Conservation (phyloP, 805 yeast genomes). For the Ogataea glucozyma region DNA sequence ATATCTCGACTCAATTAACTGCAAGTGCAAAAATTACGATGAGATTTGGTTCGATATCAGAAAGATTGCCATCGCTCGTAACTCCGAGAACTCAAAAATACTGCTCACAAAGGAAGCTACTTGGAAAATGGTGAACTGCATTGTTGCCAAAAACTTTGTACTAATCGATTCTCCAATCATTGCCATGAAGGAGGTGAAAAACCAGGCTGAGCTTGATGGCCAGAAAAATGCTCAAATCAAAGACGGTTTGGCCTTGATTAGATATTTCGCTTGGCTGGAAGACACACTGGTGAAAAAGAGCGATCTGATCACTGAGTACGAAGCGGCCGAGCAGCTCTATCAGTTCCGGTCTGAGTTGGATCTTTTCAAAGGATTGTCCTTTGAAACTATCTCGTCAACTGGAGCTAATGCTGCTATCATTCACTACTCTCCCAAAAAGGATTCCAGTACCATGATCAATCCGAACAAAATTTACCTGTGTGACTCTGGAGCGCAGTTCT, state of each 20-base stretch:
- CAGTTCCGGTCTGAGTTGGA: constrained; percentile 54
- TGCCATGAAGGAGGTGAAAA: constrained; percentile 54
- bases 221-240: constrained; percentile 54
- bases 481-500: constrained; percentile 62
- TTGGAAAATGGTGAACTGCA: constrained; percentile 66
- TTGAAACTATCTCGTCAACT: constrained; percentile 72
- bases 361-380: constrained; percentile 63
- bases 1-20: constrained; percentile 45
- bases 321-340: constrained; percentile 61
- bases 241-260: constrained; percentile 57
- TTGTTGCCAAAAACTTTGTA: constrained; percentile 39
- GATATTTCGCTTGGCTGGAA: constrained; percentile 61
- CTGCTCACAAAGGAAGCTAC: constrained; percentile 59
- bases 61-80: constrained; percentile 34
- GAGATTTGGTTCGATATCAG: constrained; percentile 47
- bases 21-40: constrained; percentile 46
- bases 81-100: constrained; percentile 33
- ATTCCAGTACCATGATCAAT: constrained; percentile 47
- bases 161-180: constrained; percentile 58
- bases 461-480: constrained; percentile 54
- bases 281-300: constrained; percentile 42
- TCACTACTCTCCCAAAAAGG: constrained; percentile 63
- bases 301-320: constrained; percentile 59
- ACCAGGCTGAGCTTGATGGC: constrained; percentile 48
- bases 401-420: constrained; percentile 79